Percentiles rank a stretch among this genome's conserved stretches.
phyloP scores from a whole-genome alignment of 129 eudicot genomes.

The Tagetes patula region DNA sequence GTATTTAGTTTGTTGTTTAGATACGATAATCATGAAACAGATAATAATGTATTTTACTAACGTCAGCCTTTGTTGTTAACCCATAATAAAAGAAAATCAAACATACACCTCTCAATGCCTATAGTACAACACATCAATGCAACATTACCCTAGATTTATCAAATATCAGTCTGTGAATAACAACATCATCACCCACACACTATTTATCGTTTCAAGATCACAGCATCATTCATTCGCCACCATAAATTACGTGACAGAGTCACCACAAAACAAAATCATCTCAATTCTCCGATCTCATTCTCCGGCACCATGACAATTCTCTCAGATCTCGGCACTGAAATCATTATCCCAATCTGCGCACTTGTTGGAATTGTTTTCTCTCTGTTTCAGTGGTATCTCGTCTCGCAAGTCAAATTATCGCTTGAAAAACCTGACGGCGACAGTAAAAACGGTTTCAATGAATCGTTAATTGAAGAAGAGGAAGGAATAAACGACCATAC shows the following conservation, averaged over 20 bases:
- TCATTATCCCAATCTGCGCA: slow-evolving; percentile 63
- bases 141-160: neutral
- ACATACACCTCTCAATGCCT: neutral
- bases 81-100: neutral
- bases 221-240: slow-evolving; percentile 20
- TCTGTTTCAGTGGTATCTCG: slow-evolving; percentile 61
- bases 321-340: slow-evolving; percentile 62
- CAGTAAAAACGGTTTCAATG: slow-evolving; percentile 46
- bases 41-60: no score
- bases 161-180: slow-evolving; percentile 5
- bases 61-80: slow-evolving; percentile 6
- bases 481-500: slow-evolving; percentile 56
- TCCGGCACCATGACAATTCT: slow-evolving; percentile 33
- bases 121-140: neutral
- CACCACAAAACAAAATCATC: neutral
- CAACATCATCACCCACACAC: slow-evolving; percentile 21
- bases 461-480: slow-evolving; percentile 63
- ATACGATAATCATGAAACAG: no score
- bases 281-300: neutral
- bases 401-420: slow-evolving; percentile 52
- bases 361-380: slow-evolving; percentile 62
- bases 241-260: slow-evolving; percentile 18
- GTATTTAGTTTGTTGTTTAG: no score
- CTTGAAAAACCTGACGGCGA: slow-evolving; percentile 27
- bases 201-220: slow-evolving; percentile 35